A percentile compares a stretch with the other conserved stretches of the same genome.
Evolutionary conservation across 352 stramenopile species (phyloP).

Genomic region (Globisporangium splendens): DNA sequence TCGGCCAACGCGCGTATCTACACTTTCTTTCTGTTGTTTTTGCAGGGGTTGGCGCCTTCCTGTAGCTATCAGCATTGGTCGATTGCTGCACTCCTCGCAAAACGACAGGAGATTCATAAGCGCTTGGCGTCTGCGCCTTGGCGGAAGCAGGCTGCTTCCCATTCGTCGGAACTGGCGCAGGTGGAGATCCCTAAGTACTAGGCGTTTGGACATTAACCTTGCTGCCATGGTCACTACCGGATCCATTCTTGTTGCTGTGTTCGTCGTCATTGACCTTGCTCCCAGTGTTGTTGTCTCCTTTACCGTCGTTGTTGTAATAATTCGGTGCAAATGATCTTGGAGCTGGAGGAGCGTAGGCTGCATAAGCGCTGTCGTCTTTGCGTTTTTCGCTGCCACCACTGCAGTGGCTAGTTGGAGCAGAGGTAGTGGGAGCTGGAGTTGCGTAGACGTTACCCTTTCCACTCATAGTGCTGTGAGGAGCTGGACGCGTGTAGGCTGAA

Average conservation of each 20-base stretch:
- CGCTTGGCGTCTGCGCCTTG: background rate
- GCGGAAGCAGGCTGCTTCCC: background rate
- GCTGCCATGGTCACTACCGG: slow-evolving; percentile 1
- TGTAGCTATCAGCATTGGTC: too few relatives aligned
- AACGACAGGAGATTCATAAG: background rate
- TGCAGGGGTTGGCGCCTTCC: too few relatives aligned
- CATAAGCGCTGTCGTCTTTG: slow-evolving; percentile 12
- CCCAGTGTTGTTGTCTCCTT: slow-evolving; percentile 6
- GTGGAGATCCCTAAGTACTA: too few relatives aligned
- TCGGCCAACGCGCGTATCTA: too few relatives aligned
- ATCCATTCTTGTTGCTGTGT: slow-evolving; percentile 5
- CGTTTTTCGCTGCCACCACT: slow-evolving; percentile 9
- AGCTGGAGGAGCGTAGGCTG: too few relatives aligned
- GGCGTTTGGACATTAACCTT: background rate
- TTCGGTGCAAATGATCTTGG: too few relatives aligned
- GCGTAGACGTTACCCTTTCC: slow-evolving; percentile 9
- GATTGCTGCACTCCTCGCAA: too few relatives aligned
- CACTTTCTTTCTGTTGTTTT: too few relatives aligned
- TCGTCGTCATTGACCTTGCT: slow-evolving; percentile 7
- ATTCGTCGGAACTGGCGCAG: background rate
- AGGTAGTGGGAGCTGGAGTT: slow-evolving; percentile 5
- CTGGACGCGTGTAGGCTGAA: background rate
- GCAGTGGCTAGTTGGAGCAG: background rate
- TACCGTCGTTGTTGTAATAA: slow-evolving; percentile 10
- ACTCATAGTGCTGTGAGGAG: background rate